Conservation (phyloP, 768 basidiomycete genomes). For the Suillus lakei region DNA sequence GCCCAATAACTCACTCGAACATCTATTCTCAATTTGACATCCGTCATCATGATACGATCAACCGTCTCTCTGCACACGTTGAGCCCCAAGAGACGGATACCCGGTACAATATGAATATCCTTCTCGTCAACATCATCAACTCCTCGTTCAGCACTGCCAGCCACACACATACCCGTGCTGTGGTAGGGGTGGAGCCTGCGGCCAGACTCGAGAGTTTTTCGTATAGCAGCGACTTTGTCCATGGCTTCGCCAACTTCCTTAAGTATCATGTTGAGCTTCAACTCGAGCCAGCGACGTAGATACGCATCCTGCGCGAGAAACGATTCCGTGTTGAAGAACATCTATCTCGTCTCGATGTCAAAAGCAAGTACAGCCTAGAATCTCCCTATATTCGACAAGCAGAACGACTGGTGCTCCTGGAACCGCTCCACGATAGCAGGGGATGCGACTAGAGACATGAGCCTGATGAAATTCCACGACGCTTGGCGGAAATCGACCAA, state of each 20-base stretch:
- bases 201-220: neutral
- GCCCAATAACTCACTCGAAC: no score
- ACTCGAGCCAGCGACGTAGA: neutral
- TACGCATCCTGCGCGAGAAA: neutral
- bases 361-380: neutral
- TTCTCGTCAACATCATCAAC: no score
- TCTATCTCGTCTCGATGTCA: neutral
- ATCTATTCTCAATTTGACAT: no score
- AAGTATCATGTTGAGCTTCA: neutral
- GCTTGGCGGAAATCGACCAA: neutral
- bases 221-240: neutral
- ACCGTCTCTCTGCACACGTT: no score
- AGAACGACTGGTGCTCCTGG: neutral
- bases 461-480: neutral
- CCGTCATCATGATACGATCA: no score
- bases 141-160: no score
- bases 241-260: neutral
- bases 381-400: neutral
- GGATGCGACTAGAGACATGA: neutral
- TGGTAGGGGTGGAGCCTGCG: no score
- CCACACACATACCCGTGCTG: no score
- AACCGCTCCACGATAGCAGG: neutral
- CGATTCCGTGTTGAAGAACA: neutral
- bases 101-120: no score
- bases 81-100: no score